phyloP scores from a whole-genome alignment of 2,329 filamentous ascomycete species.

The Xylaria hypoxylon region DNA sequence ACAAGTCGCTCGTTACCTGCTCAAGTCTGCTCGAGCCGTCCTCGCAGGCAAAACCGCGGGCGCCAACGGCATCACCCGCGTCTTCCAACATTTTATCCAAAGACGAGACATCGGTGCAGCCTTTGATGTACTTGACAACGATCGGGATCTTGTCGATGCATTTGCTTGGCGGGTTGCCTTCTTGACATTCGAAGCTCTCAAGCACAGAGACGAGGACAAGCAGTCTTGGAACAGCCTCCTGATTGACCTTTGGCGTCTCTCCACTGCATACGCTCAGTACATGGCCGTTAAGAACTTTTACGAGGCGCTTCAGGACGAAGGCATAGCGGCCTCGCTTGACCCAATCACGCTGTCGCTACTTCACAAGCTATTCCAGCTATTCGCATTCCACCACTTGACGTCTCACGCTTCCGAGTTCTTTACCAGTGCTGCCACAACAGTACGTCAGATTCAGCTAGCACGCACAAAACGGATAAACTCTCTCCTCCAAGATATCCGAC shows the following conservation, averaged over 20 bases:
- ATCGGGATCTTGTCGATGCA: conserved; percentile 14
- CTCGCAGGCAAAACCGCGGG: conserved; percentile 2
- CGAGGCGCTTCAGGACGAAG: conserved; percentile 7
- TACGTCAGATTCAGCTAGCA: conserved; percentile 11
- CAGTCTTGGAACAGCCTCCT: conserved; percentile 18
- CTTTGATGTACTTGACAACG: conserved; percentile 11
- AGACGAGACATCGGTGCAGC: conserved; percentile 7
- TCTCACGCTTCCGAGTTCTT: conserved; percentile 9
- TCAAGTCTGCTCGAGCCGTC: conserved; percentile 12
- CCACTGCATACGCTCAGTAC: conserved; percentile 12
- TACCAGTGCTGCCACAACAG: conserved; percentile 10
- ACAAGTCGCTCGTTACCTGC: conserved; percentile 14
- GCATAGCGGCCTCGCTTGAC: neutral
- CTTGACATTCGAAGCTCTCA: conserved; percentile 14
- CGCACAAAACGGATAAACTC: conserved; percentile 5
- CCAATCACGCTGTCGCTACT: neutral
- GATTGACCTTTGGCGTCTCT: conserved; percentile 13
- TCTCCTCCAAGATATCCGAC: conserved; percentile 9
- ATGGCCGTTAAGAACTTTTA: conserved; percentile 1
- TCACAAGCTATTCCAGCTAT: conserved; percentile 17
- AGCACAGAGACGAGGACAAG: conserved; percentile 9
- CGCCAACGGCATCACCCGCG: conserved; percentile 7
- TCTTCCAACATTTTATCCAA: conserved; percentile 5
- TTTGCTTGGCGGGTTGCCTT: conserved; percentile 14
- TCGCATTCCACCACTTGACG: conserved; percentile 13